Base-by-base conservation (phyloP, 1,284 basidiomycete genomes). In the Puccinia horiana region DNA sequence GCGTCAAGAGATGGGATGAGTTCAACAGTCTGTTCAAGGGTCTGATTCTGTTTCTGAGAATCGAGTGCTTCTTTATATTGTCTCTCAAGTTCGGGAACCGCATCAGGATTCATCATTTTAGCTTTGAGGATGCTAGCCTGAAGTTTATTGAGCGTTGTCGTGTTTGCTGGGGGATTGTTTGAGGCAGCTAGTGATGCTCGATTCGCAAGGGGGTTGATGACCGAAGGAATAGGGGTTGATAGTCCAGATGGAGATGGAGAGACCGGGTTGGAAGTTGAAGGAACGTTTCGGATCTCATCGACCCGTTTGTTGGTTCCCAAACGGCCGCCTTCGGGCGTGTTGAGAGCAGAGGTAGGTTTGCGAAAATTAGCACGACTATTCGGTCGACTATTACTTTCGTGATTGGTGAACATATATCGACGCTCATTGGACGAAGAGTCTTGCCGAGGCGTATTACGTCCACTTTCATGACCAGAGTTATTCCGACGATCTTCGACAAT, bases 41-140 rank as follows among this genome's bases (percentile, higher is more conserved):
- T 83, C 12, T 44, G 23, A 49, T 83, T 83, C 47, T 85, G 85
- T 56, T 85, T 86, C 8, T 82, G 72, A 29, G 72, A 73, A 37
- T 82, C 81, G 20, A 82, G 42, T 63, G 69, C 69, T 65, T 87
- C 88, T 80, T 98, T 94, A 84, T 96, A 98, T 87, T 96, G 92
- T 81, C 90, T 89, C 87, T 97, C 93, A 63, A 98, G 88, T 40
- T 89, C 88, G 42, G 90, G 90, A 6, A 93, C 93, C 85, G 94
- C 90, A 0, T 93, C 89, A 67, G 88, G 88, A 29, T 89, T 90
- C 90, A 93, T 93, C 37, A 99, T 89, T 87, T 94, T 96, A 12
- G 96, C 95, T 26, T 94, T 92, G 23, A 99, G 88, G 0, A 97
- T 95, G 84, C 93, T 93, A 9, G 96, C 97, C 87, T 98, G 96